Base-by-base conservation (phyloP, 225 moss, liverwort and hornwort genomes). In the Pleurozium schreberi region DNA sequence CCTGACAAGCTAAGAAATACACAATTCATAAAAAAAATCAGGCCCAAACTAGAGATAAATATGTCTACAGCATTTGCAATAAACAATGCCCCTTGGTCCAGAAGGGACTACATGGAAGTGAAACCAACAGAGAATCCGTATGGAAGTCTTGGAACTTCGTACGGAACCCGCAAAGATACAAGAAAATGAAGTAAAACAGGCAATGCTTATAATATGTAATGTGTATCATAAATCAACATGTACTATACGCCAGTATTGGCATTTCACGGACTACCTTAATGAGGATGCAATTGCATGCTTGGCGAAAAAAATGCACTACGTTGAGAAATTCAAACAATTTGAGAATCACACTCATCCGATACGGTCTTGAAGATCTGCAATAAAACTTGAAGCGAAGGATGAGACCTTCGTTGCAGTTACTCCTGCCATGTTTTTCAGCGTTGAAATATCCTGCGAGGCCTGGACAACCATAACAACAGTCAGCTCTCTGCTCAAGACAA, bases 401-500 rank as follows among this genome's bases (percentile, higher is more conserved):
- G 97, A 96, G 82, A 98, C 95, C 94, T 96, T 97, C 93, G 96
- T 98, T 84, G 97, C 98, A 88, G 98, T 97, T 92, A 96, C 95
- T 89, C 98, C 98, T 57, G 98, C 98, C 94, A 98, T 96, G 78
- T 86, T 95, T 92, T 92, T 97, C 88, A 99, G 84, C 58, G 96
- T 92, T 87, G 97, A 97, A 95, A 99, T 97, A 91, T 99, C 98
- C 94, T 97, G 97, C 90, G 97, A 99, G 90, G 96, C 97, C 98
- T 98, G 96, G 57, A 90, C 93, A 91, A 90, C 88, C 95, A 92
- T 82, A 82, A 91, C 70, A 90, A 80, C 82, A 81, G 87, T 98
- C 92, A 98, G 91, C 88, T 87, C 84, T 69, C 59, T 80, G 52
- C 83, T 85, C 59, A 59, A 38, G 43, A 45, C 78, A 58, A 59